Base-by-base conservation (phyloP, 257 asterid species). In the Voacanga thouarsii region DNA sequence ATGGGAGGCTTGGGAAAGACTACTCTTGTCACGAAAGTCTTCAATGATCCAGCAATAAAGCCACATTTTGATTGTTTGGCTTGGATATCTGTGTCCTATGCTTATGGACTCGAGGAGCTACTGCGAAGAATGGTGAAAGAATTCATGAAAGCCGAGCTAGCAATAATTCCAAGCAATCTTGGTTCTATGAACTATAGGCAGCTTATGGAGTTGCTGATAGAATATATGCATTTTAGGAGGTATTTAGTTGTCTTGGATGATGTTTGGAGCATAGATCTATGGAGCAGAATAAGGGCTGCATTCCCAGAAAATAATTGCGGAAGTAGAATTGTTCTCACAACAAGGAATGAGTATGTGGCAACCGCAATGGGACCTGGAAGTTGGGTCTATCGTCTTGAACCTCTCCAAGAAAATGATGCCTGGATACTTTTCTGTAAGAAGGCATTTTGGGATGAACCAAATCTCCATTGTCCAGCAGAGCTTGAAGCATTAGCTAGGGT, bases 381-480 rank as follows among this genome's bases (percentile, higher is more conserved):
- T 59, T 75, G 21, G 37, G 68, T 77, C 33, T 77, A 79, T 73
- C 55, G 72, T 18, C 66, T 50, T 57, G 75, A 77, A 76, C 89
- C 78, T 73, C 88, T 49, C 39, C 81, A 44, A 10, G 72, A 47
- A 26, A 63, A 30, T 75, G 81, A 86, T 39, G 83, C 85, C 45
- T 84, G 88, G 93, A 80, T n/a, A 3, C 89, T 90, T 47, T 89
- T 90, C 79, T 80, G 92, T 77, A 83, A 72, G 55, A 85, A 74
- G 82, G 89, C 90, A 3, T 89, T 90, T 79, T 81, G 80, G 16
- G 59, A 83, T 33, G 74, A 51, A 70, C 63, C 43, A 15, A 24
- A 77, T 73, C 77, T 72, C 39, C 57, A 56, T 44, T 80, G 86
- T 44, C 84, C 83, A 1, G 4, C 67, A 56, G 80, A 75, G 28